These are phyloP conservation scores for Melampsora larici-populina DNA, from an alignment of 1,284 basidiomycete genomes.

Conservation along the genomic window DNA sequence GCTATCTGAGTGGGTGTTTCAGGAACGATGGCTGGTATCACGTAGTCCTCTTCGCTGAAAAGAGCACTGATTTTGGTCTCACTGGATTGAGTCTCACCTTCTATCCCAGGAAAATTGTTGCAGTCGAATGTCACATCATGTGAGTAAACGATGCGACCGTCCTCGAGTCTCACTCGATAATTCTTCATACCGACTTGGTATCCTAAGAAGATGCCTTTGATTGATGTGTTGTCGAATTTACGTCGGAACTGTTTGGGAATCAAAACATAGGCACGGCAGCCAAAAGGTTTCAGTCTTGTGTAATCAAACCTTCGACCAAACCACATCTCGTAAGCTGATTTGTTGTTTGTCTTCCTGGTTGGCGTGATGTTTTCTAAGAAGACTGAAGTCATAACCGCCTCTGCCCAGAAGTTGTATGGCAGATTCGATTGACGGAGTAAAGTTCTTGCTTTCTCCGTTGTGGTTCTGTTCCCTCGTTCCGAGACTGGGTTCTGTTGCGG, in stretches of 20 bases:
- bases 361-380: constrained; percentile 18
- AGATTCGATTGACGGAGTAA: not conserved
- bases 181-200: constrained; percentile 10
- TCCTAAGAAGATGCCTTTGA: constrained; percentile 7
- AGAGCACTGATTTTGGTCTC: too few relatives aligned
- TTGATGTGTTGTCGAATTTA: constrained; percentile 6
- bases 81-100: too few relatives aligned
- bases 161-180: not conserved
- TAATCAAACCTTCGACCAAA: not conserved
- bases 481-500: too few relatives aligned
- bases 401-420: not conserved
- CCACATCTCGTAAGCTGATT: not conserved
- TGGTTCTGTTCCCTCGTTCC: too few relatives aligned
- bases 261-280: too few relatives aligned
- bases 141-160: not conserved
- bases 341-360: not conserved
- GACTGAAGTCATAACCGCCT: too few relatives aligned
- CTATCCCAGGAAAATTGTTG: too few relatives aligned
- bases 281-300: constrained; percentile 13
- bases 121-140: too few relatives aligned
- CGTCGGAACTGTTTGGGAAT: too few relatives aligned
- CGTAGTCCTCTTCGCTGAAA: too few relatives aligned
- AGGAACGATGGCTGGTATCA: too few relatives aligned
- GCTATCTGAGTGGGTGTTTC: too few relatives aligned
- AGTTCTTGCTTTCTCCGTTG: not conserved